Percentiles rank a stretch among this genome's conserved stretches.
Conservation (phyloP, 73 alveolate genomes). For the Breviolum minutum region DNA sequence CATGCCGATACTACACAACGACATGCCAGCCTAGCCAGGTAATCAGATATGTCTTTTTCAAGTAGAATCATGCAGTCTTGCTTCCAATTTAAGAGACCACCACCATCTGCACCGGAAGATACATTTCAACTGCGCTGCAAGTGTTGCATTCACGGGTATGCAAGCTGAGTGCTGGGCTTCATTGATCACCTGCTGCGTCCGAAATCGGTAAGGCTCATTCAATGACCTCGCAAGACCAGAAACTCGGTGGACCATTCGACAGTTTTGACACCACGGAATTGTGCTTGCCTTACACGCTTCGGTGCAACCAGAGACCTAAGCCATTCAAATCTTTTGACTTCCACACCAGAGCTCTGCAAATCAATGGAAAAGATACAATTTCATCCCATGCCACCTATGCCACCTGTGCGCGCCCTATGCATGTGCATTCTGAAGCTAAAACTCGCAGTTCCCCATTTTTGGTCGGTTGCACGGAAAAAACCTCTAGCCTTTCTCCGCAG, state of each 20-base stretch:
- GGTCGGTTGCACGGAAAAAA: too few relatives aligned
- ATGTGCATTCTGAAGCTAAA: too few relatives aligned
- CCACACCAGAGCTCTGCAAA: too few relatives aligned
- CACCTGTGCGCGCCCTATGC: too few relatives aligned
- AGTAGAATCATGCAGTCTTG: too few relatives aligned
- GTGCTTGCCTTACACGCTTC: constrained; percentile 1
- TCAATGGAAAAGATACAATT: too few relatives aligned
- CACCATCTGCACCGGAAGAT: too few relatives aligned
- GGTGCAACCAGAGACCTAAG: constrained; percentile 23
- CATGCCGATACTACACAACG: background rate
- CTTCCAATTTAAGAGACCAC: too few relatives aligned
- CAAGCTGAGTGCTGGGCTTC: constrained; percentile 22
- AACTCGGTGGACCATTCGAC: background rate
- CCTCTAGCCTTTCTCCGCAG: too few relatives aligned
- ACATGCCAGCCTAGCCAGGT: background rate
- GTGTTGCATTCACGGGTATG: background rate
- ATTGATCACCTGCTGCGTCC: constrained; percentile 60
- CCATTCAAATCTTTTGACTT: background rate
- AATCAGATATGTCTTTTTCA: too few relatives aligned
- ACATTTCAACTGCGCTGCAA: background rate
- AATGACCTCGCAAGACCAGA: constrained; percentile 22
- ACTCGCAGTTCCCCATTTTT: too few relatives aligned
- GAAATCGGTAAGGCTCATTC: constrained; percentile 73
- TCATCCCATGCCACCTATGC: too few relatives aligned
- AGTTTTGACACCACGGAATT: background rate